Conservation (phyloP, 2,329 filamentous ascomycete species). For the Rutstroemia sp. region DNA sequence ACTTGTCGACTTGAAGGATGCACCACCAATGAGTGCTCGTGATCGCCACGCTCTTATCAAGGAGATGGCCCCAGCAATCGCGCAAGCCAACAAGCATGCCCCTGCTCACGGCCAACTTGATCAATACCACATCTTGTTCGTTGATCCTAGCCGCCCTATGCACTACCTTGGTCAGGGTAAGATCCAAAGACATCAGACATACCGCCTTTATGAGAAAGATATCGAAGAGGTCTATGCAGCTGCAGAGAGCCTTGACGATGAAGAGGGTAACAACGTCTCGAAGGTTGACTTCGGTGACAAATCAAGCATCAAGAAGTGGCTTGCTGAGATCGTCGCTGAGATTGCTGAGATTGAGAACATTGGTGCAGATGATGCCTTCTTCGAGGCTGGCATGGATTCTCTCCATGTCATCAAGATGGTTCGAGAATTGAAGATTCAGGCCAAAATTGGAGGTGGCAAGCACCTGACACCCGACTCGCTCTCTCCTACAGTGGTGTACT, state of each 20-base stretch:
- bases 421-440: constrained; percentile 10
- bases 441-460: constrained; percentile 7
- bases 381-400: constrained; percentile 15
- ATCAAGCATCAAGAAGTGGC: constrained; percentile 9
- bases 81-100: constrained; percentile 26
- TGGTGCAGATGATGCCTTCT: constrained; percentile 8
- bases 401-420: constrained; percentile 13
- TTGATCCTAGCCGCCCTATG: constrained; percentile 28
- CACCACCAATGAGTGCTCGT: neutral
- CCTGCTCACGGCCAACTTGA: constrained; percentile 27
- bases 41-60: constrained; percentile 14
- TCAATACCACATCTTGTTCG: constrained; percentile 28
- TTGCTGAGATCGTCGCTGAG: constrained; percentile 4
- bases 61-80: constrained; percentile 27
- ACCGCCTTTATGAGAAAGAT: constrained; percentile 27
- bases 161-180: constrained; percentile 32
- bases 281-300: constrained; percentile 9
- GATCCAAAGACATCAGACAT: constrained; percentile 28
- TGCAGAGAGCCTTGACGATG: constrained; percentile 14
- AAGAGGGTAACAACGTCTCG: neutral
- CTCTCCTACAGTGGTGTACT: constrained; percentile 7
- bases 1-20: constrained; percentile 12
- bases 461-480: constrained; percentile 6
- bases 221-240: constrained; percentile 29
- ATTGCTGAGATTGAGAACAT: constrained; percentile 8